Conservation (phyloP, 306 rosid species). For the Pyrus communis region DNA sequence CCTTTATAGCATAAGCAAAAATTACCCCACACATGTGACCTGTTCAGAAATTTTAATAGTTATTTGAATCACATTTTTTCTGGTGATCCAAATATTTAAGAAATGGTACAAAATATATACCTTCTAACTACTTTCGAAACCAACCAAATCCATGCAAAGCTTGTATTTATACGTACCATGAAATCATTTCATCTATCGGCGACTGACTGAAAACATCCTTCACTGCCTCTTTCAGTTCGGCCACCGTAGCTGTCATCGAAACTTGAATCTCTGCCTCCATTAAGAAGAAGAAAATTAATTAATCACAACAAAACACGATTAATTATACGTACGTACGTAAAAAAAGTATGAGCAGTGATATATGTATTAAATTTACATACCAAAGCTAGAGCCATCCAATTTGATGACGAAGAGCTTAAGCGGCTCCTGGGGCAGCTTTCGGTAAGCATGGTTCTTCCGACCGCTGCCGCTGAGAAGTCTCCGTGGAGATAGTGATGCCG, state of each 20-base stretch:
- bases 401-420: slow-evolving; percentile 36
- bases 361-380: slow-evolving; percentile 1
- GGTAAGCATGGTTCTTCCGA: slow-evolving; percentile 18
- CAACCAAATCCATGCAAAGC: background rate
- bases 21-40: slow-evolving; percentile 52
- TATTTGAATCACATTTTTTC: background rate
- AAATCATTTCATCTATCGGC: slow-evolving; percentile 17
- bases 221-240: slow-evolving; percentile 41
- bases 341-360: background rate
- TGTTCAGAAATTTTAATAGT: background rate
- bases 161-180: slow-evolving; percentile 23
- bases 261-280: slow-evolving; percentile 26
- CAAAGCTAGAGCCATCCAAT: slow-evolving; percentile 49
- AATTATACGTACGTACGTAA: background rate
- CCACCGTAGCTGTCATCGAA: slow-evolving; percentile 32
- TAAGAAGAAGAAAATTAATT: background rate
- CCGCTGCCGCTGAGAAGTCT: slow-evolving; percentile 3
- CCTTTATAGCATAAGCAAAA: slow-evolving; percentile 41
- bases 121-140: background rate
- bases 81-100: background rate
- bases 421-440: slow-evolving; percentile 29
- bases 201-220: slow-evolving; percentile 32
- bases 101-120: background rate
- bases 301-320: background rate
- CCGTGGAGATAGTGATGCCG: background rate